These are phyloP conservation scores for Trypanosomatidae sp. DNA, from an alignment of 208 protist species.

Conservation along the genomic window DNA sequence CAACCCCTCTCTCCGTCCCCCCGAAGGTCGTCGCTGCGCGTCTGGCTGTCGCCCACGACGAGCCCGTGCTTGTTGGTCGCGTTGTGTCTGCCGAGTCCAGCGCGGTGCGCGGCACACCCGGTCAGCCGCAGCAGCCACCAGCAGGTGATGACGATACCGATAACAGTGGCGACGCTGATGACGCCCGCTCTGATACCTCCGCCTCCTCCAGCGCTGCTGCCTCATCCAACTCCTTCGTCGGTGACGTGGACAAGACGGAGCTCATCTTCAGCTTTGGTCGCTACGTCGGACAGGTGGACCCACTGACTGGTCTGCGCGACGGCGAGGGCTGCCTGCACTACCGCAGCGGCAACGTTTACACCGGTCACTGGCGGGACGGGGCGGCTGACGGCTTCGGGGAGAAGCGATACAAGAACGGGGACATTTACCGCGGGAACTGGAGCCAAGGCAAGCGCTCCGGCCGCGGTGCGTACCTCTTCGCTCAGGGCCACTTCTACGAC, in stretches of 20 bases:
- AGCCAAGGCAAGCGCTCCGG: conserved; percentile 52
- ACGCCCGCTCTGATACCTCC: too few species aligned
- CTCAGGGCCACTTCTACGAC: conserved; percentile 67
- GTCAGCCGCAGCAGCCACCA: neutral
- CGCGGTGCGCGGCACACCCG: neutral
- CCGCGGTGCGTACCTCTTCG: conserved; percentile 57
- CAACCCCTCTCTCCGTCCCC: too few species aligned
- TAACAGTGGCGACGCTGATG: neutral
- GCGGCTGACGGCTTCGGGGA: conserved; percentile 65
- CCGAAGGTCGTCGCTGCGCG: too few species aligned
- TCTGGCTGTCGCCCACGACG: too few species aligned
- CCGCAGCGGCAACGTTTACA: conserved; percentile 79
- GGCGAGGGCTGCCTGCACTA: conserved; percentile 67
- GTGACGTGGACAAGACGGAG: conserved; percentile 17
- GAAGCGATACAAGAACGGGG: conserved; percentile 72
- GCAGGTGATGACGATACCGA: neutral
- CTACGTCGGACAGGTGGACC: conserved; percentile 62
- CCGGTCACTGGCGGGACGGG: conserved; percentile 66
- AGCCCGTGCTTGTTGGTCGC: conserved; percentile 13
- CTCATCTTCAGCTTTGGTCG: conserved; percentile 60
- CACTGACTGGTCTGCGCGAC: conserved; percentile 42
- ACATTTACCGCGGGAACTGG: conserved; percentile 80
- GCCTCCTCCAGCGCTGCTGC: neutral
- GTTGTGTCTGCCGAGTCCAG: conserved; percentile 8
- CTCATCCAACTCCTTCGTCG: conserved; percentile 3